A percentile compares a stretch with the other conserved stretches of the same genome.
Evolutionary conservation across 148 eudicot genomes (phyloP).

Genomic region (Gaultheria prostrata): DNA sequence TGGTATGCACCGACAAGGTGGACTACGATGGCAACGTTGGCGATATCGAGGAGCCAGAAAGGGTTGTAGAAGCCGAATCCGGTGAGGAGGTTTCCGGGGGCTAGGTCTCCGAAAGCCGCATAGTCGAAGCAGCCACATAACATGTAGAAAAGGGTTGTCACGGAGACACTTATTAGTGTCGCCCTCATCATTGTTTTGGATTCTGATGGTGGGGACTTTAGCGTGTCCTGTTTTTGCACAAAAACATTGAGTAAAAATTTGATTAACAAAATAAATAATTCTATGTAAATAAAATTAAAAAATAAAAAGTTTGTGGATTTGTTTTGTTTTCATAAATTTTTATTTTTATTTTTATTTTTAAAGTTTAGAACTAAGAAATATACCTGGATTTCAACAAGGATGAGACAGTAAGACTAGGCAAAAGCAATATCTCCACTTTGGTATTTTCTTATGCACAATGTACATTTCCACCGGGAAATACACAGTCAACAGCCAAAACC

Average conservation of each 20-base stretch:
- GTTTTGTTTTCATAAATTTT: not conserved
- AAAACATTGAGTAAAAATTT: not conserved
- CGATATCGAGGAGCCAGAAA: slow-evolving; percentile 43
- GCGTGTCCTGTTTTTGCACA: slow-evolving; percentile 32
- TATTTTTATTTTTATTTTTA: too few relatives aligned
- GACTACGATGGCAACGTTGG: slow-evolving; percentile 37
- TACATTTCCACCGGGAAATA: slow-evolving; percentile 50
- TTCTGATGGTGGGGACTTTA: slow-evolving; percentile 49
- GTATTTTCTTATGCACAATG: slow-evolving; percentile 33
- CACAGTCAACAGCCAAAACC: slow-evolving; percentile 42
- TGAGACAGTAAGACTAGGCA: slow-evolving; percentile 45
- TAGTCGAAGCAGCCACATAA: slow-evolving; percentile 50
- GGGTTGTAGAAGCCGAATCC: slow-evolving; percentile 51
- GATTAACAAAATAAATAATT: not conserved
- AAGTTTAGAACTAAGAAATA: not conserved
- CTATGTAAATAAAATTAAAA: too few relatives aligned
- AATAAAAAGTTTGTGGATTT: too few relatives aligned
- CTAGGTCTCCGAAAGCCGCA: slow-evolving; percentile 41
- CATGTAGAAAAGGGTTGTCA: slow-evolving; percentile 47
- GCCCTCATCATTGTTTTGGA: slow-evolving; percentile 45
- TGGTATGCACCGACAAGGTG: slow-evolving; percentile 46
- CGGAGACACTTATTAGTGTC: slow-evolving; percentile 29
- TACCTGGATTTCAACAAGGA: slow-evolving; percentile 48
- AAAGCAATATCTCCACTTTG: slow-evolving; percentile 44
- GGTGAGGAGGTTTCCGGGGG: slow-evolving; percentile 49